Conservation (phyloP, 495 filamentous ascomycete genomes). For the Podospora pseudocomata region DNA sequence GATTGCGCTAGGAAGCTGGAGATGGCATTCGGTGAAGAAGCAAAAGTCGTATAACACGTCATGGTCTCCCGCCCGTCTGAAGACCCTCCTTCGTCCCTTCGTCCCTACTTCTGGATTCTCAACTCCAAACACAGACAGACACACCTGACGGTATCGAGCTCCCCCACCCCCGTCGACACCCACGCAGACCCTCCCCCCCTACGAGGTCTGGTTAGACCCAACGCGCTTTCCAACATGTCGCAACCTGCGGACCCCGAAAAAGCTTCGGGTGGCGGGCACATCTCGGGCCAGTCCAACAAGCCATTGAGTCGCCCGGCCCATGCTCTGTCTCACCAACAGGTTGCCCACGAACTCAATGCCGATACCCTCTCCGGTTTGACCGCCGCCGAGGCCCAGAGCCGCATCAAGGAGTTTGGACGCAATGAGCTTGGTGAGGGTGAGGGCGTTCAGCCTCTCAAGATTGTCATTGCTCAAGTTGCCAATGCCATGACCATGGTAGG, state of each 20-base stretch:
- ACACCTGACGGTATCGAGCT: background rate
- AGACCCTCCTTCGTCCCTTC: background rate
- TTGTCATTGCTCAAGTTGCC: conserved; percentile 53
- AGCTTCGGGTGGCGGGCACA: conserved; percentile 31
- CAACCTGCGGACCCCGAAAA: conserved; percentile 16
- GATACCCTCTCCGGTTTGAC: conserved; percentile 49
- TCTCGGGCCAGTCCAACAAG: conserved; percentile 53
- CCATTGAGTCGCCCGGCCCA: conserved; percentile 62
- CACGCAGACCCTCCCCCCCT: background rate
- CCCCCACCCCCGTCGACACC: background rate
- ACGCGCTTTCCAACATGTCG: conserved; percentile 9
- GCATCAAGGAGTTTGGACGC: conserved; percentile 42
- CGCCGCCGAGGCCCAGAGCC: conserved; percentile 37
- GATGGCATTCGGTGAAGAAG: conserved; percentile 5
- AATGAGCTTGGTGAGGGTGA: conserved; percentile 51
- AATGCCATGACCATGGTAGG: conserved; percentile 52
- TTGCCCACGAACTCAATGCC: conserved; percentile 56
- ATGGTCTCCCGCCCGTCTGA: background rate
- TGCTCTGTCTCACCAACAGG: conserved; percentile 51
- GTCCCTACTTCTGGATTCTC: background rate
- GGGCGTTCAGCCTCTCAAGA: conserved; percentile 49
- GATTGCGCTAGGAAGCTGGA: background rate
- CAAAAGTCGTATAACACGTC: conserved; percentile 6
- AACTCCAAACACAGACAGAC: background rate
- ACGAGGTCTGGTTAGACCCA: background rate